Base-by-base conservation (phyloP, 2,329 filamentous ascomycete species). In the Epichloe baconii region DNA sequence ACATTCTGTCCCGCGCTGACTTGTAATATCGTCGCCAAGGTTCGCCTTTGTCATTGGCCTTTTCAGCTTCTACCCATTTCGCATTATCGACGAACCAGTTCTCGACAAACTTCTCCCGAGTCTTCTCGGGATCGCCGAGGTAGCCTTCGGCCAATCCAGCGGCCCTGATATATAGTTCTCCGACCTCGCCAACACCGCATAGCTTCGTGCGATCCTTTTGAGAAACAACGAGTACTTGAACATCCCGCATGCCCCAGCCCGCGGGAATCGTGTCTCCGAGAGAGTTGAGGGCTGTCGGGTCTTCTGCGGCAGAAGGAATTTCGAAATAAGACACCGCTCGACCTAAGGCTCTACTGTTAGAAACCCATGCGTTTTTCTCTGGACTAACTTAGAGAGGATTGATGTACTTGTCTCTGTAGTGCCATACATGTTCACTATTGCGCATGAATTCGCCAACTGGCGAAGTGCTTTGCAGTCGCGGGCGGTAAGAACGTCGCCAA, bases 371-470 rank as follows among this genome's bases (percentile, higher is more conserved):
- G 10, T 4, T 31, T 31, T 10, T 10, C 31, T 8, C 31, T 11
- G 10, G 26, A 11, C 31, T 11, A 10, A 31, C 8, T 47, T 38
- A 12, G 10, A 38, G 6, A 19, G 17, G 14, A 47, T 21, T 7
- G 45, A 21, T 26, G 34, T 23, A 5, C 38, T 81, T 0, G 86
- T 91, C 66, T 95, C 89, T 0, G 89, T 95, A 0, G 88, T 88
- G 42, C 90, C 89, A 17, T 89, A 94, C 81, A 91, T 86, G 68
- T 90, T 91, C 57, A 88, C 76, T 54, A 95, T 89, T 78, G 74
- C 0, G 85, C 90, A 31, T 38, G 96, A 75, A 44, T 80, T 75
- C 87, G 86, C n/a, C 97, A 72, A 23, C 78, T 76, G 42, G 76
- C 75, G 67, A 88, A 94, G 60, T 97, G 91, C 62, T 82, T 78